phyloP scores from a whole-genome alignment of 2,329 filamentous ascomycete genomes.

The Microcyclosporella mali region DNA sequence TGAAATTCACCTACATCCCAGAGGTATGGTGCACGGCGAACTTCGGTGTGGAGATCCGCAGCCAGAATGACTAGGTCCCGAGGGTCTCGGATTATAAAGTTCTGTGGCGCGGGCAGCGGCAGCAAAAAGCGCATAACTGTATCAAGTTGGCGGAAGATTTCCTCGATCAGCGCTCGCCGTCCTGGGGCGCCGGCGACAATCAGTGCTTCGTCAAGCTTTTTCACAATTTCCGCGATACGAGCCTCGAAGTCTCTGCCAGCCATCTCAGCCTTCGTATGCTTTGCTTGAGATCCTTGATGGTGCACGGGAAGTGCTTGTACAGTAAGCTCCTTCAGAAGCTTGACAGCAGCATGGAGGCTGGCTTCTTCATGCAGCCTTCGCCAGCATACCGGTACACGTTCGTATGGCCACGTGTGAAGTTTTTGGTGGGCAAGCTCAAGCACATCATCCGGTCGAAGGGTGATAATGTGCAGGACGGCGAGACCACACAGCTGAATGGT shows the following conservation, averaged over 20 bases:
- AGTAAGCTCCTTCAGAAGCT: conserved; percentile 11
- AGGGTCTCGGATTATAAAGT: background rate
- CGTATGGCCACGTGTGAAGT: conserved; percentile 64
- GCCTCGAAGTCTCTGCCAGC: background rate
- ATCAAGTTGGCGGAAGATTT: conserved; percentile 49
- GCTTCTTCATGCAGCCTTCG: conserved; percentile 65
- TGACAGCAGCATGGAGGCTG: conserved; percentile 56
- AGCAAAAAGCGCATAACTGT: conserved; percentile 14
- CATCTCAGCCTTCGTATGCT: background rate
- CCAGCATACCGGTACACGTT: conserved; percentile 62
- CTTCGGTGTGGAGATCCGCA: too few relatives aligned
- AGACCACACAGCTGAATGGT: conserved; percentile 38
- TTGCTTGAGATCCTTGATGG: background rate
- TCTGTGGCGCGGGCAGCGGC: too few relatives aligned
- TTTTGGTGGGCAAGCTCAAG: conserved; percentile 56
- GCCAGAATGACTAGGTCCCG: too few relatives aligned
- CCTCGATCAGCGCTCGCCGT: conserved; percentile 42
- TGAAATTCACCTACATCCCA: conserved; percentile 27
- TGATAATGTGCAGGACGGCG: conserved; percentile 35
- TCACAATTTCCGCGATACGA: conserved; percentile 44
- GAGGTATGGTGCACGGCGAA: conserved; percentile 8
- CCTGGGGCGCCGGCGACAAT: conserved; percentile 65
- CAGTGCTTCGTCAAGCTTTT: conserved; percentile 65
- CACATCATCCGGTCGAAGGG: conserved; percentile 44
- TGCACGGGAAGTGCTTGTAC: background rate